phyloP scores from a whole-genome alignment of 768 basidiomycete genomes.

The Punctularia strigosozonata region DNA sequence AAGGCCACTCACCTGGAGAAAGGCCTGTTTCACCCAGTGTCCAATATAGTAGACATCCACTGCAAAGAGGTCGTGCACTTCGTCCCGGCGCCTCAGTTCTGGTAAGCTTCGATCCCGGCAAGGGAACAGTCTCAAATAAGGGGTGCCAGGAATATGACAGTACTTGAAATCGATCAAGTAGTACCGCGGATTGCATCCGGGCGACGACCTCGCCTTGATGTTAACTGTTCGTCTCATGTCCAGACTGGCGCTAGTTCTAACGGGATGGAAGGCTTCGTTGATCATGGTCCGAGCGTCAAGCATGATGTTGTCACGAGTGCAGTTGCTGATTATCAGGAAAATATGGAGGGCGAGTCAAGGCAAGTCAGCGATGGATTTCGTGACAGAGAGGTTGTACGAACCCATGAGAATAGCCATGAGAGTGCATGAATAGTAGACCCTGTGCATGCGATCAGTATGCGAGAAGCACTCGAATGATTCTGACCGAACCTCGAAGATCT shows the following conservation, averaged over 20 bases:
- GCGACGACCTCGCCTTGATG: too few species aligned
- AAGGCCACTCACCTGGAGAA: slow-evolving; percentile 3
- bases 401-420: slow-evolving; percentile 24
- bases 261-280: slow-evolving; percentile 11
- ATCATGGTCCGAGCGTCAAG: slow-evolving; percentile 10
- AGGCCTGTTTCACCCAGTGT: slow-evolving; percentile 7
- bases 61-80: slow-evolving; percentile 5
- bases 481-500: slow-evolving; percentile 21
- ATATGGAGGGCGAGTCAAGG: too few species aligned
- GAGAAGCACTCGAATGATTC: not conserved
- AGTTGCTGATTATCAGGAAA: too few species aligned
- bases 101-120: slow-evolving; percentile 3
- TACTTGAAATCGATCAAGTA: slow-evolving; percentile 3
- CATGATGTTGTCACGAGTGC: slow-evolving; percentile 16
- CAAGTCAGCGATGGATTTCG: not conserved
- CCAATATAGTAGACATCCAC: slow-evolving; percentile 12
- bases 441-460: slow-evolving; percentile 7
- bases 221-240: too few species aligned
- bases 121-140: too few species aligned
- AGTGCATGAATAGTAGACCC: slow-evolving; percentile 27
- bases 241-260: not conserved
- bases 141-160: slow-evolving; percentile 6
- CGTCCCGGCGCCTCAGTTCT: too few species aligned
- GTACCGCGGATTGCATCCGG: slow-evolving; percentile 7
- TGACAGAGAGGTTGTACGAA: slow-evolving; percentile 5